Percentiles rank a stretch among this genome's conserved stretches.
phyloP scores from a whole-genome alignment of 306 rosid species.

The Betula pendula region DNA sequence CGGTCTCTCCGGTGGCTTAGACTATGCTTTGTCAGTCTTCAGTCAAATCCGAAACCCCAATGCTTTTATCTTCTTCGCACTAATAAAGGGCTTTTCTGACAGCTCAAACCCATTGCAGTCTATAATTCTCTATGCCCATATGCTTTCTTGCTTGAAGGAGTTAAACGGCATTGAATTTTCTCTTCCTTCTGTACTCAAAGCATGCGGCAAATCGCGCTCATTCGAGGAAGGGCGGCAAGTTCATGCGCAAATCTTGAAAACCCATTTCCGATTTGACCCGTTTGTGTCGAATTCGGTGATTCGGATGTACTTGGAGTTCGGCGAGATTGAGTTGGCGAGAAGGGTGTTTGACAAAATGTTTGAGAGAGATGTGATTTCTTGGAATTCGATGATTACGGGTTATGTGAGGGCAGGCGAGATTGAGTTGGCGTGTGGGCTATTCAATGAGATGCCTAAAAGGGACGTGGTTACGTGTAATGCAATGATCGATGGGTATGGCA shows the following conservation, averaged over 20 bases:
- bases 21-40: conserved; percentile 34
- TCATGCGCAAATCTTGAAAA: conserved; percentile 46
- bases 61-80: conserved; percentile 30
- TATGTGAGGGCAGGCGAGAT: conserved; percentile 41
- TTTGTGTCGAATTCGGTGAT: conserved; percentile 50
- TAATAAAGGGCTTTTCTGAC: conserved; percentile 33
- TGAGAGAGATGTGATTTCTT: conserved; percentile 42
- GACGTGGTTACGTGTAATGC: conserved; percentile 44
- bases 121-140: conserved; percentile 37
- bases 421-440: conserved; percentile 35
- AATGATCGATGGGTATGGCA: conserved; percentile 61
- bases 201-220: conserved; percentile 42
- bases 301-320: conserved; percentile 46
- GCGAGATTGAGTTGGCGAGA: conserved; percentile 35
- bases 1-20: conserved; percentile 24
- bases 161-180: conserved; percentile 35
- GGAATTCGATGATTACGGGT: conserved; percentile 55
- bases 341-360: conserved; percentile 54
- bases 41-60: conserved; percentile 29
- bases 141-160: conserved; percentile 38
- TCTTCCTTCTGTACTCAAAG: conserved; percentile 49
- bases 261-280: conserved; percentile 40
- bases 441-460: conserved; percentile 42
- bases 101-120: conserved; percentile 39
- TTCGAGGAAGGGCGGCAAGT: conserved; percentile 46